These are phyloP conservation scores for Leccinum variicolor DNA, from an alignment of 768 basidiomycete species.

Conservation along the genomic window DNA sequence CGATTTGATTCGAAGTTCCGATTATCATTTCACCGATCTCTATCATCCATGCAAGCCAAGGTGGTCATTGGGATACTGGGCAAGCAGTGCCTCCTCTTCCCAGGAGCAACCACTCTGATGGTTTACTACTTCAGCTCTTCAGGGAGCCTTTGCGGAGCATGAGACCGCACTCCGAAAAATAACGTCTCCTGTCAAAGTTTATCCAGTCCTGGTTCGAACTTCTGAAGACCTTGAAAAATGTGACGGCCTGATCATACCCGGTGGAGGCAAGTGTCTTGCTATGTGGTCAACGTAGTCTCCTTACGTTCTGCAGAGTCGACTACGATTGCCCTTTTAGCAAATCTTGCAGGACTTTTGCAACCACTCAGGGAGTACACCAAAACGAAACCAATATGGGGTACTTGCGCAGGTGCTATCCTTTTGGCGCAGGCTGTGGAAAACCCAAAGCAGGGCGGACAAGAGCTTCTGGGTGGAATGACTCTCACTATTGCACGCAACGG, in stretches of 20 bases:
- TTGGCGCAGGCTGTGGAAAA: conserved; percentile 72
- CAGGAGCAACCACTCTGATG: neutral
- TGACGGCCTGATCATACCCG: conserved; percentile 89
- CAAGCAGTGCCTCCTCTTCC: conserved; percentile 19
- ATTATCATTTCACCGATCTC: neutral
- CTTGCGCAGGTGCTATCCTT: conserved; percentile 93
- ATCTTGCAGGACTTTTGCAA: conserved; percentile 72
- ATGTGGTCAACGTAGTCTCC: neutral
- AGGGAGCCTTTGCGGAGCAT: conserved; percentile 93
- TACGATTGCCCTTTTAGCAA: conserved; percentile 78
- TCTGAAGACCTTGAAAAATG: conserved; percentile 71
- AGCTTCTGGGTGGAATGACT: conserved; percentile 76
- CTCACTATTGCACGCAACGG: conserved; percentile 84
- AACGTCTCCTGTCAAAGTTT: conserved; percentile 42
- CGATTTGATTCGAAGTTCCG: neutral
- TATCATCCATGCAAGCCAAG: conserved; percentile 10
- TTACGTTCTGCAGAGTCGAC: conserved; percentile 67
- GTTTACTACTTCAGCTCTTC: conserved; percentile 56
- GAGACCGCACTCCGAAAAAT: conserved; percentile 63
- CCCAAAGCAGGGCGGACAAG: conserved; percentile 84
- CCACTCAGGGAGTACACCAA: conserved; percentile 73
- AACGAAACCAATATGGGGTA: conserved; percentile 85
- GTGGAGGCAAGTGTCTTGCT: conserved; percentile 58
- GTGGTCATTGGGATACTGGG: conserved; percentile 53
- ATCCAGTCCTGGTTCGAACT: conserved; percentile 63